Base-by-base conservation (phyloP, 305 asterid species). In the Euphrasia arctica region DNA sequence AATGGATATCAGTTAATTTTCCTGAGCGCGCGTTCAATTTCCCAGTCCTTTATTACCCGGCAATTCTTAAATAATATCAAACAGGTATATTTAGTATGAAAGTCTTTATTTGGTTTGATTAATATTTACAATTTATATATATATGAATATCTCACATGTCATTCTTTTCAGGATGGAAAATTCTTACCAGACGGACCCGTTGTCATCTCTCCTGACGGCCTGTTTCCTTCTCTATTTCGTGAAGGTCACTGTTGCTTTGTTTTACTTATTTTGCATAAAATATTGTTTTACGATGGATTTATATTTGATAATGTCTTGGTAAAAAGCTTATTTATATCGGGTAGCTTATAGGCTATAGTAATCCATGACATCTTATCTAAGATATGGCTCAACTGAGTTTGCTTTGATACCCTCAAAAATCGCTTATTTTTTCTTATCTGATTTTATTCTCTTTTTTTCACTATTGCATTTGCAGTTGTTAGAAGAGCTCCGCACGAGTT, bases 401-500 rank as follows among this genome's bases (percentile, higher is more conserved):
- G 7, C 42, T 36, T 8, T 5, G 42, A 36, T 14, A 2, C 14
- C 5, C 4, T 9, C 13, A 2, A 10, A 43, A 43, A 18, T 18
- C 22, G 5, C 22, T 18, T 18, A 18, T 18, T 18, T 18, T 43
- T 43, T 43, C 13, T 43, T 43, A 9, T 43, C 12, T 13, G 4
- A 9, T 41, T 41, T 45, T 12, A 9, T 12, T 52, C 32, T 52
- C 58, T 61, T 50, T 70, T 61, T 18, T 31, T 58, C 67, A 15
- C 54, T 75, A 5, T 75, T 62, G 59, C 60, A 72, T 78, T 68
- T 87, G 83, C 95, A 92, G 98, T 92, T 78, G 89, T 92, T 72
- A 79, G 97, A 83, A 84, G 98, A 86, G 95, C 87, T 68, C 98
- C 98, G n/a, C 98, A 92, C 58, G 98, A 92, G 74, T 92, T 92